Conservation (phyloP, 192 early-diverging fungal species). For the Coemansia sp. region DNA sequence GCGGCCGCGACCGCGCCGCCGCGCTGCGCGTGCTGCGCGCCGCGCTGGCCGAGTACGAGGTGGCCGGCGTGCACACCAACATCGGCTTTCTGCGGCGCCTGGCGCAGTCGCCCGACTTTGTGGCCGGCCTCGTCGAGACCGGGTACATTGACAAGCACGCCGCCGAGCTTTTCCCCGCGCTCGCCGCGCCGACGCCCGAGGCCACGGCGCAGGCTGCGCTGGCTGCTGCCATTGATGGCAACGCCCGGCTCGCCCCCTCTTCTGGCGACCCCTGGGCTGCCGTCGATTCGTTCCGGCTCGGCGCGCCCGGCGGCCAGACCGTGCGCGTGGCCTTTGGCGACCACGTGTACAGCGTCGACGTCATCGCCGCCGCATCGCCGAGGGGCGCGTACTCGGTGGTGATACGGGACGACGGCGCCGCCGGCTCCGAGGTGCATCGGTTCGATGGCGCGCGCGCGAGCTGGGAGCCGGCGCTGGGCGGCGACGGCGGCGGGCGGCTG, state of each 20-base stretch:
- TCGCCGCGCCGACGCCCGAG: slow-evolving; percentile 50
- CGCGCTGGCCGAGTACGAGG: slow-evolving; percentile 88
- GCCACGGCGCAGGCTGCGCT: slow-evolving; percentile 67
- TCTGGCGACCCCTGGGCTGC: slow-evolving; percentile 37
- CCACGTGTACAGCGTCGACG: slow-evolving; percentile 25
- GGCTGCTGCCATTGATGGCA: slow-evolving; percentile 61
- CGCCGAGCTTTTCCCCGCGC: slow-evolving; percentile 41
- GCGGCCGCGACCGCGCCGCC: slow-evolving; percentile 72
- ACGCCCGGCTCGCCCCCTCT: slow-evolving; percentile 39
- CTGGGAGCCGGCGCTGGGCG: slow-evolving; percentile 24
- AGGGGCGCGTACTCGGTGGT: slow-evolving; percentile 21
- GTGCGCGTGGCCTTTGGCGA: slow-evolving; percentile 20
- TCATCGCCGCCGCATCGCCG: slow-evolving; percentile 5
- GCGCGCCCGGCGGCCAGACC: slow-evolving; percentile 30
- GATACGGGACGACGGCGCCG: not conserved
- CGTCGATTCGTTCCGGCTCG: slow-evolving; percentile 55
- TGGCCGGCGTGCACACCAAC: slow-evolving; percentile 95
- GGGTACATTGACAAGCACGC: slow-evolving; percentile 82
- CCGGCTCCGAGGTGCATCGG: slow-evolving; percentile 1
- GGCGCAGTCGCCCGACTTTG: slow-evolving; percentile 71
- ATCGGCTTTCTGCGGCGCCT: slow-evolving; percentile 90
- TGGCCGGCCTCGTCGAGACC: slow-evolving; percentile 76
- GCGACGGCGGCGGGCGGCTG: slow-evolving; percentile 57
- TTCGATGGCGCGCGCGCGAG: slow-evolving; percentile 12
- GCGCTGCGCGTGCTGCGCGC: slow-evolving; percentile 78